phyloP scores from a whole-genome alignment of 1,284 basidiomycete genomes.

The Malassezia arunalokei region DNA sequence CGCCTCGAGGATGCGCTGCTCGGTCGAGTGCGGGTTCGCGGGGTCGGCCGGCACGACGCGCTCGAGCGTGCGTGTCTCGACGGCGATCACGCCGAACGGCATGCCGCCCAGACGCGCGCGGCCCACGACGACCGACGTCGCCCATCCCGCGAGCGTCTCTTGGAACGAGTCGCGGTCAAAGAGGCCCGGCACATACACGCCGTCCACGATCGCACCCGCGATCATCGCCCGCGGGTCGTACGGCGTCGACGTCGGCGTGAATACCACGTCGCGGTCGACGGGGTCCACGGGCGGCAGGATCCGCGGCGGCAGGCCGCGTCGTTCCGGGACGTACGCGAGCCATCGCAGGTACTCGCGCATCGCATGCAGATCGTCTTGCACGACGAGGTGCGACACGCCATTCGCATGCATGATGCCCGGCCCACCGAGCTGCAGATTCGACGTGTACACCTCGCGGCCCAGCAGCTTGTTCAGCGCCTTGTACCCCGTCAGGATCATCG shows the following conservation, averaged over 20 bases:
- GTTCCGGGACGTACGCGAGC: constrained; percentile 70
- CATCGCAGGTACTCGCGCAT: constrained; percentile 57
- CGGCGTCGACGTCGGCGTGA: constrained; percentile 66
- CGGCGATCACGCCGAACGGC: constrained; percentile 93
- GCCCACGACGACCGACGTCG: constrained; percentile 55
- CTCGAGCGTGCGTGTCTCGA: constrained; percentile 94
- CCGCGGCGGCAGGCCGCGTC: constrained; percentile 22
- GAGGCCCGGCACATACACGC: constrained; percentile 58
- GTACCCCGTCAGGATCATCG: constrained; percentile 96
- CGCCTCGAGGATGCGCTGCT: constrained; percentile 96
- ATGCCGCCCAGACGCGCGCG: constrained; percentile 92
- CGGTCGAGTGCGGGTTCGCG: constrained; percentile 93
- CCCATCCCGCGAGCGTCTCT: constrained; percentile 59
- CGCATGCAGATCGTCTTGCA: constrained; percentile 66
- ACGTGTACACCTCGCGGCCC: constrained; percentile 96
- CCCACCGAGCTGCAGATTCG: constrained; percentile 94
- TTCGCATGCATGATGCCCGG: constrained; percentile 56
- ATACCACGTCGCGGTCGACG: constrained; percentile 88
- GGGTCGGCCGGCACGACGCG: constrained; percentile 94
- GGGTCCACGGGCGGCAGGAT: constrained; percentile 41
- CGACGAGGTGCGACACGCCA: constrained; percentile 91
- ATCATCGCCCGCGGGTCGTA: constrained; percentile 99
- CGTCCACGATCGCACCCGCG: constrained; percentile 70
- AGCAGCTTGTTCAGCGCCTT: constrained; percentile 96
- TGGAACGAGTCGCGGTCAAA: constrained; percentile 95